Evolutionary conservation across 257 asterid genomes (phyloP), one percentile per base, ranked within the genome.

Genomic region (Osmanthus fragrans): DNA sequence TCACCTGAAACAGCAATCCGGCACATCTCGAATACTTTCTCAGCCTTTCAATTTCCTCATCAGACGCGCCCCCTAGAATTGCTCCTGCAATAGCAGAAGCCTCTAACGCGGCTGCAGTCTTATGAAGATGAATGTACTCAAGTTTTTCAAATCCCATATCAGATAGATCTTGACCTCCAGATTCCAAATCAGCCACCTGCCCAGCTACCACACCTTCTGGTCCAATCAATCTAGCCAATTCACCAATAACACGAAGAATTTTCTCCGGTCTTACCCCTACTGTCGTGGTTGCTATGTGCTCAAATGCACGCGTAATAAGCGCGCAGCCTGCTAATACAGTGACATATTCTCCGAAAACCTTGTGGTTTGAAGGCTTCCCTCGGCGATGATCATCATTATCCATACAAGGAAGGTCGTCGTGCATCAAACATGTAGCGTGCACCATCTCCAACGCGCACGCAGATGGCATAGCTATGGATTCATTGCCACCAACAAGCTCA

Each of bases 341-440:
- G 23, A 73, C 67, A 29, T 70, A 3, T 32, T 85, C 84, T 0
- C 87, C 86, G 25, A 70, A 85, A 2, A 85, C 85, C 29, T 40
- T 78, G 72, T 85, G 89, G 67, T 73, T 83, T 10, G 91, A 71
- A 9, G 84, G 85, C 65, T 75, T 81, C 18, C 87, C 87, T 47
- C 89, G 71, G 19, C 91, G 79, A 11, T 85, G 79, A 23, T 80
- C 77, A 66, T 73, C 84, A n/a, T 87, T 40, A 40, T 87, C 91
- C 89, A 87, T 85, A 58, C 87, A 83, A 19, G 87, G 91, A n/a
- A 85, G 85, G 23, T 85, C 89, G 70, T 87, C 87, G 58, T 70
- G 85, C 80, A 87, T 85, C 36, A 85, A 67, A 23, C 82, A 83
- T 83, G 73, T 79, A 37, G 91, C 84, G 81, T 81, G 85, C 8